Conservation (phyloP, 2,329 filamentous ascomycete genomes). For the Neonectria neomacrospora region DNA sequence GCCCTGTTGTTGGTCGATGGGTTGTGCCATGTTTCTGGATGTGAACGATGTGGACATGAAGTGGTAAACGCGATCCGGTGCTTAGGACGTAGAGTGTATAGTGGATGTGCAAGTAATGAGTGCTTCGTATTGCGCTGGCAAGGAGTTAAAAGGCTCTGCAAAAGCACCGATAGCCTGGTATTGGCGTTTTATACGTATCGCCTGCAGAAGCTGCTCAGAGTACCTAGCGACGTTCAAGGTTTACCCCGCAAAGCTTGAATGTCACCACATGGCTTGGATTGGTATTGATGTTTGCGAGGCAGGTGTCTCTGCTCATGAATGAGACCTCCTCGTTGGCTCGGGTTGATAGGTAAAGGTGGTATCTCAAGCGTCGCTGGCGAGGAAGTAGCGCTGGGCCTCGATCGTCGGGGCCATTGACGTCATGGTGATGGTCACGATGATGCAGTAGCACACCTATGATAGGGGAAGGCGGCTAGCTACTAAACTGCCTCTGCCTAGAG, state of each 20-base stretch:
- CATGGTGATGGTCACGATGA: conserved; percentile 45
- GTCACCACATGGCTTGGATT: conserved; percentile 12
- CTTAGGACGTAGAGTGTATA: neutral
- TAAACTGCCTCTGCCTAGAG: neutral
- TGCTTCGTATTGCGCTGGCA: neutral
- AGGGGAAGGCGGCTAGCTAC: neutral
- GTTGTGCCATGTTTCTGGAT: conserved; percentile 38
- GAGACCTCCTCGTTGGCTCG: conserved; percentile 8
- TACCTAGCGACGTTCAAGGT: conserved; percentile 22
- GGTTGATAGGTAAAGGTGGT: neutral
- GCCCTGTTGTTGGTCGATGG: conserved; percentile 40
- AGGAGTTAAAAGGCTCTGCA: neutral
- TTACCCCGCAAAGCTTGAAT: conserved; percentile 46
- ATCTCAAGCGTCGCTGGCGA: conserved; percentile 8
- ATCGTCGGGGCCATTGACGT: conserved; percentile 43
- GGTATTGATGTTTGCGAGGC: conserved; percentile 1
- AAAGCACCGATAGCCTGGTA: neutral
- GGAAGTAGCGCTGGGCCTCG: conserved; percentile 33
- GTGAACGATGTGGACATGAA: neutral
- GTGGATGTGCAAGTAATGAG: neutral
- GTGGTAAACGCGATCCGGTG: neutral
- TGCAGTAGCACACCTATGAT: conserved; percentile 8
- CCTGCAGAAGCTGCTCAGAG: conserved; percentile 5
- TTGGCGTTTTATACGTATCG: conserved; percentile 3
- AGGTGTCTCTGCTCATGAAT: conserved; percentile 1